These are phyloP conservation scores for Rhynchosporium agropyri DNA, from an alignment of 2,329 filamentous ascomycete genomes.

Conservation along the genomic window DNA sequence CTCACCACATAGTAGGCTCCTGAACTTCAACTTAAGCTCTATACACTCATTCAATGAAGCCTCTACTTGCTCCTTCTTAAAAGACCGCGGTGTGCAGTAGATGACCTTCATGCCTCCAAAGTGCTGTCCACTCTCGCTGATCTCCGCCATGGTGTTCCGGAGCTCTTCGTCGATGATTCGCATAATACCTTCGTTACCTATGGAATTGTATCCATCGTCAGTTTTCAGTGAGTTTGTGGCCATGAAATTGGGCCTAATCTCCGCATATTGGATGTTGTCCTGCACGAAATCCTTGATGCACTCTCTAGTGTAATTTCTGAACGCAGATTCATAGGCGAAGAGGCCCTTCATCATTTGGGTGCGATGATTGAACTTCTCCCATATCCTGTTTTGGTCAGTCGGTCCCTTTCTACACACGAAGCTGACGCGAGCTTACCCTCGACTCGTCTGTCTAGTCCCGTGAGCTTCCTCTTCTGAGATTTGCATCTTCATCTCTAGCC, in stretches of 20 bases:
- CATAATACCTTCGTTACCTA: conserved; percentile 63
- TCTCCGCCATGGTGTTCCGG: conserved; percentile 48
- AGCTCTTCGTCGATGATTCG: conserved; percentile 59
- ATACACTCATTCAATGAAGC: conserved; percentile 63
- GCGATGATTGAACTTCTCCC: conserved; percentile 67
- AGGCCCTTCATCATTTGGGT: conserved; percentile 75
- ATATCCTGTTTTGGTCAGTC: conserved; percentile 46
- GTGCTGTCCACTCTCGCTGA: conserved; percentile 45
- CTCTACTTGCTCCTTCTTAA: conserved; percentile 51
- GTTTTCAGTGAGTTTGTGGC: conserved; percentile 60
- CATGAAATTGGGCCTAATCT: conserved; percentile 72
- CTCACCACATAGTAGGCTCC: conserved; percentile 65
- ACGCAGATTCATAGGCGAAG: conserved; percentile 67
- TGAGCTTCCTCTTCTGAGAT: conserved; percentile 65
- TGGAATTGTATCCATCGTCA: conserved; percentile 55
- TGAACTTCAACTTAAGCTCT: conserved; percentile 58
- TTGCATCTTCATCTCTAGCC: conserved; percentile 64
- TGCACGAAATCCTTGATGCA: conserved; percentile 63
- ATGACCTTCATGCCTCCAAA: conserved; percentile 72
- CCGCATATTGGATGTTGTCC: conserved; percentile 71
- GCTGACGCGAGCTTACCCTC: conserved; percentile 51
- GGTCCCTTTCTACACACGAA: not conserved
- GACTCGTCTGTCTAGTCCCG: conserved; percentile 48
- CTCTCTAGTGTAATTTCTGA: conserved; percentile 59
- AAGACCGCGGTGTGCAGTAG: conserved; percentile 69